Evolutionary conservation across 106 monocot species (phyloP).

Genomic region (Ottelia alismoides): DNA sequence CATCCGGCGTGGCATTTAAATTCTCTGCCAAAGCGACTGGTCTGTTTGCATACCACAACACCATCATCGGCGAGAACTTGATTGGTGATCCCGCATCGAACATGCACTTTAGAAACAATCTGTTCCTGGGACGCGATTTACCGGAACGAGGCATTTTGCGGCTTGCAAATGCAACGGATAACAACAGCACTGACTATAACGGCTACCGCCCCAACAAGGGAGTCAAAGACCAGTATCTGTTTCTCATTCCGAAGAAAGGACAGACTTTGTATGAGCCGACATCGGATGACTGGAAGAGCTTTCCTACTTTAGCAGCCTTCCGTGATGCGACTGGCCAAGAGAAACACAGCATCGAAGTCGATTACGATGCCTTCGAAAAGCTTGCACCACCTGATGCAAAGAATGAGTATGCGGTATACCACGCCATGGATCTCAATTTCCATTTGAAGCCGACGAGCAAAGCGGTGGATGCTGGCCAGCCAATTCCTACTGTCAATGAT

Average conservation of each 20-base stretch:
- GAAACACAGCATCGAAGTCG: background rate
- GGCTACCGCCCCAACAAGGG: background rate
- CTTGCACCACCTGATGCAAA: too few relatives aligned
- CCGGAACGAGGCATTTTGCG: background rate
- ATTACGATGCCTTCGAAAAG: too few relatives aligned
- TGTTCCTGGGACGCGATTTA: background rate
- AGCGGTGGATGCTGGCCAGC: too few relatives aligned
- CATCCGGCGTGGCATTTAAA: background rate
- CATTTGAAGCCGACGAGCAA: too few relatives aligned
- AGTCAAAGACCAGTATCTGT: background rate
- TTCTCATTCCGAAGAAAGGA: background rate
- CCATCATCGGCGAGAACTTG: background rate
- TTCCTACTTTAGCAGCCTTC: background rate
- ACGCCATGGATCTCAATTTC: too few relatives aligned
- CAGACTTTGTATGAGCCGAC: too few relatives aligned
- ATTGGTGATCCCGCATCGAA: background rate
- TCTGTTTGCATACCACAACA: background rate
- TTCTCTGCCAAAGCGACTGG: background rate
- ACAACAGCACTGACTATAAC: background rate
- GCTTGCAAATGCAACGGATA: background rate
- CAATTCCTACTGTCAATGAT: too few relatives aligned
- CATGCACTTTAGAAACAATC: background rate
- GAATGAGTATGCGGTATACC: too few relatives aligned
- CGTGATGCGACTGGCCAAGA: background rate
- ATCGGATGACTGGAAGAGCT: too few relatives aligned